Conservation (phyloP, 2,329 filamentous ascomycete species). For the Colletotrichum somersetense region DNA sequence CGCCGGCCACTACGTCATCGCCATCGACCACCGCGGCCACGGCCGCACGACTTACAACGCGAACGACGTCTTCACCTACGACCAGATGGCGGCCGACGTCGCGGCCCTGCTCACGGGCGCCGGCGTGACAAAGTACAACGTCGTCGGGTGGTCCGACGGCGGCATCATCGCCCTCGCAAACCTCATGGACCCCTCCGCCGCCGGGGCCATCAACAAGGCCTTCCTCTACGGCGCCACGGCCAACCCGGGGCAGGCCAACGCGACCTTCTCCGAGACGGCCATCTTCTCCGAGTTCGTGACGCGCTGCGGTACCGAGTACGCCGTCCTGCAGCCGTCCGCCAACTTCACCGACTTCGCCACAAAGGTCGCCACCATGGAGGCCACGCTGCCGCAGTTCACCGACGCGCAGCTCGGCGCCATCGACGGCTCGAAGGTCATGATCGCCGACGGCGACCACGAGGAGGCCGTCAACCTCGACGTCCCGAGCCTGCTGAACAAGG, state of each 20-base stretch:
- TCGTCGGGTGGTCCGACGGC: slow-evolving; percentile 58
- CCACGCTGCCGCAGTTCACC: slow-evolving; percentile 51
- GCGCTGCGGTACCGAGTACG: slow-evolving; percentile 54
- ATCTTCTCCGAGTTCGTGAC: slow-evolving; percentile 47
- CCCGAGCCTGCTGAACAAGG: slow-evolving; percentile 50
- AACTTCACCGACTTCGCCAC: slow-evolving; percentile 53
- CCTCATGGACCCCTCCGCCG: slow-evolving; percentile 50
- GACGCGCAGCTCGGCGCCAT: slow-evolving; percentile 48
- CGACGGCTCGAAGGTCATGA: slow-evolving; percentile 47
- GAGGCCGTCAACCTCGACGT: slow-evolving; percentile 57
- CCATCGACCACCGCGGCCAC: slow-evolving; percentile 57
- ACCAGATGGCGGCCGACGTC: slow-evolving; percentile 54
- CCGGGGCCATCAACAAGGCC: slow-evolving; percentile 53
- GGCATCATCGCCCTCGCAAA: slow-evolving; percentile 54
- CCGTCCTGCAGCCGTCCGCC: slow-evolving; percentile 50
- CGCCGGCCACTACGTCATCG: slow-evolving; percentile 54
- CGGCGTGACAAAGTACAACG: slow-evolving; percentile 49
- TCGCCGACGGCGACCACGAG: slow-evolving; percentile 50
- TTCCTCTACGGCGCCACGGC: slow-evolving; percentile 55
- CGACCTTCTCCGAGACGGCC: slow-evolving; percentile 48
- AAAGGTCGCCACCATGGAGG: slow-evolving; percentile 54
- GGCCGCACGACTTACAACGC: slow-evolving; percentile 54
- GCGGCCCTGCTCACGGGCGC: slow-evolving; percentile 48
- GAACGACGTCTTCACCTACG: slow-evolving; percentile 54
- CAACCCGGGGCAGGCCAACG: slow-evolving; percentile 51